Percentiles rank a stretch among this genome's conserved stretches.
Evolutionary conservation across 805 yeast genomes (phyloP).

Genomic region (Candida hispaniensis): DNA sequence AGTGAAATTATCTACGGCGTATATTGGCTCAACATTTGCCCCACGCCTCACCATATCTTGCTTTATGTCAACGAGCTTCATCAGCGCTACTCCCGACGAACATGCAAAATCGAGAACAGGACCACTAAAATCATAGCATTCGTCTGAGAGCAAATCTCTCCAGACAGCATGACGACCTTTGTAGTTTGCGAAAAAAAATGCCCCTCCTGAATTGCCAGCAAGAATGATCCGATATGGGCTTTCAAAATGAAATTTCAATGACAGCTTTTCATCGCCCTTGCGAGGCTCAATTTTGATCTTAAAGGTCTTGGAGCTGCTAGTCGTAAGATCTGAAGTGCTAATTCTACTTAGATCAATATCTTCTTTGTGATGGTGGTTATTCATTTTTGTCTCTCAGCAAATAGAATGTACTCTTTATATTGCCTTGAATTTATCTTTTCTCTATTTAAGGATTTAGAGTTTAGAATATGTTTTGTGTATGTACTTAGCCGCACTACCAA

Average conservation of each 20-base stretch:
- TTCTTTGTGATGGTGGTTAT: too few relatives aligned
- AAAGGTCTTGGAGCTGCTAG: conserved; percentile 12
- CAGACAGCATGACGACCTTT: conserved; percentile 8
- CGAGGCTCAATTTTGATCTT: conserved; percentile 13
- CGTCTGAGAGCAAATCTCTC: conserved; percentile 1
- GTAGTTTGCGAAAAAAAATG: conserved; percentile 12
- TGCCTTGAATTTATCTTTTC: too few relatives aligned
- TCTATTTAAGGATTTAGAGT: too few relatives aligned
- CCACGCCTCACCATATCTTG: conserved; percentile 1
- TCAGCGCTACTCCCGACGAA: conserved; percentile 6
- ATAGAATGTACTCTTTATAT: too few relatives aligned
- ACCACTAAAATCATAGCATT: conserved; percentile 2
- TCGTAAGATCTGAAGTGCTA: too few relatives aligned
- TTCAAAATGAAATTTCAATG: conserved; percentile 13
- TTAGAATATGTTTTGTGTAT: too few relatives aligned
- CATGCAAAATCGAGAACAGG: conserved; percentile 10
- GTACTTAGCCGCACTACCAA: too few relatives aligned
- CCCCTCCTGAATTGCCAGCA: conserved; percentile 6
- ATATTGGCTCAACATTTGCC: background rate
- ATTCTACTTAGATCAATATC: too few relatives aligned
- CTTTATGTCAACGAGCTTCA: conserved; percentile 13
- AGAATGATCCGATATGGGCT: conserved; percentile 7
- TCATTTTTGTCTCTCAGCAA: too few relatives aligned
- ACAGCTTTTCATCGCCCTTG: conserved; percentile 10
- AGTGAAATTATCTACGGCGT: conserved; percentile 10